Conservation (phyloP, 78 protist genomes). For the Tieghemostelium lacteum region DNA sequence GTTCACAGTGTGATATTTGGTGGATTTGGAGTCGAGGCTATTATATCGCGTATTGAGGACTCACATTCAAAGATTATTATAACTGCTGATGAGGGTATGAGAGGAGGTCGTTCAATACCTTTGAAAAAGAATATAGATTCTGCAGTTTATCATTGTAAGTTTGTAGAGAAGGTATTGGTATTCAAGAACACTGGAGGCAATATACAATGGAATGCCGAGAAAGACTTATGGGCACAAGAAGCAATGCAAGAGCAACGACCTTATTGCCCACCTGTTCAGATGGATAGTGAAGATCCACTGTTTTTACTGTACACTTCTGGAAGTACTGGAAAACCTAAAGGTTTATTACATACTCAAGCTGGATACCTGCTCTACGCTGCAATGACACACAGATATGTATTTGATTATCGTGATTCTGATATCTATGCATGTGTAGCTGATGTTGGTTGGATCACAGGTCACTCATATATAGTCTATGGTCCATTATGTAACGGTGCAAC, state of each 20-base stretch:
- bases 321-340: slow-evolving; percentile 98
- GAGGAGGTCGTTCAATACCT: slow-evolving; percentile 82
- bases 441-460: slow-evolving; percentile 98
- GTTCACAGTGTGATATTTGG: slow-evolving; percentile 85
- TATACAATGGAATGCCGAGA: not conserved
- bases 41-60: slow-evolving; percentile 80
- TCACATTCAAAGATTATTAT: slow-evolving; percentile 81
- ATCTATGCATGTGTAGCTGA: slow-evolving; percentile 98
- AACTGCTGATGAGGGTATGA: slow-evolving; percentile 88
- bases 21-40: slow-evolving; percentile 87
- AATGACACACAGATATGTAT: slow-evolving; percentile 88
- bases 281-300: slow-evolving; percentile 94
- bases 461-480: slow-evolving; percentile 97
- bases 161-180: slow-evolving; percentile 54
- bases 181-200: slow-evolving; percentile 15
- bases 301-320: slow-evolving; percentile 98
- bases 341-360: slow-evolving; percentile 93
- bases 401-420: slow-evolving; percentile 94
- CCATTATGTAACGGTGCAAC: slow-evolving; percentile 97
- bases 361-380: slow-evolving; percentile 91
- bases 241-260: slow-evolving; percentile 75
- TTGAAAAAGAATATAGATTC: slow-evolving; percentile 83
- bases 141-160: slow-evolving; percentile 24
- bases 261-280: slow-evolving; percentile 71
- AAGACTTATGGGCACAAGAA: slow-evolving; percentile 67